These are phyloP conservation scores for Plasmodium coatneyi DNA, from an alignment of 169 alveolate species.

Conservation along the genomic window DNA sequence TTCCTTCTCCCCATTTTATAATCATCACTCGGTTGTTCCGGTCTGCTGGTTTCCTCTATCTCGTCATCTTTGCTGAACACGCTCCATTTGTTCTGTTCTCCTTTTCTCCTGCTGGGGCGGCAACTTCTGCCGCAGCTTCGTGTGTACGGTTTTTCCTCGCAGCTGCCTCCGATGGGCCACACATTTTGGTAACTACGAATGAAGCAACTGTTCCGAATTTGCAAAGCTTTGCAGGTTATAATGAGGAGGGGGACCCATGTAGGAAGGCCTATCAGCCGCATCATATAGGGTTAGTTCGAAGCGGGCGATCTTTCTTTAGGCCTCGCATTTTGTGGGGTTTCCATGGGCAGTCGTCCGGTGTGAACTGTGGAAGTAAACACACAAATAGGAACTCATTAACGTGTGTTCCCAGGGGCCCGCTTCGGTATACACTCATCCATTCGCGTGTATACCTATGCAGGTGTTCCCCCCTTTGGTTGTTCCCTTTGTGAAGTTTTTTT, in stretches of 20 bases:
- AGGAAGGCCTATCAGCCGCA: not conserved
- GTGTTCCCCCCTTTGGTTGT: not conserved
- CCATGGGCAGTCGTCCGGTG: not conserved
- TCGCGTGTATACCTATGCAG: not conserved
- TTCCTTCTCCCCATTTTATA: slow-evolving; percentile 40
- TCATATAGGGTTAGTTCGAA: not conserved
- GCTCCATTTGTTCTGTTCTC: not conserved
- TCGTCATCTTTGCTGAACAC: slow-evolving; percentile 1
- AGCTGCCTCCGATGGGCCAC: not conserved
- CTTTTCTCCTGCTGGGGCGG: not conserved
- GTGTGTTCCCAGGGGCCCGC: not conserved
- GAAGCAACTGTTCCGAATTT: not conserved
- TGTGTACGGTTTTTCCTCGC: not conserved
- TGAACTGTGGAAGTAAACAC: not conserved
- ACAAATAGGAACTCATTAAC: not conserved
- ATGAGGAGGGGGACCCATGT: not conserved
- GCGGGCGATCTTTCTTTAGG: not conserved
- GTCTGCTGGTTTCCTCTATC: not conserved
- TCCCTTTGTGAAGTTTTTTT: not conserved
- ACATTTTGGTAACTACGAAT: not conserved
- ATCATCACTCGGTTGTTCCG: not conserved
- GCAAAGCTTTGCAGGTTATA: not conserved
- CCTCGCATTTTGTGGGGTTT: not conserved
- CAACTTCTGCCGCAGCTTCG: not conserved
- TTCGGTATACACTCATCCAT: not conserved